phyloP scores from a whole-genome alignment of 495 filamentous ascomycete species.

The Penicillium verhagenii region DNA sequence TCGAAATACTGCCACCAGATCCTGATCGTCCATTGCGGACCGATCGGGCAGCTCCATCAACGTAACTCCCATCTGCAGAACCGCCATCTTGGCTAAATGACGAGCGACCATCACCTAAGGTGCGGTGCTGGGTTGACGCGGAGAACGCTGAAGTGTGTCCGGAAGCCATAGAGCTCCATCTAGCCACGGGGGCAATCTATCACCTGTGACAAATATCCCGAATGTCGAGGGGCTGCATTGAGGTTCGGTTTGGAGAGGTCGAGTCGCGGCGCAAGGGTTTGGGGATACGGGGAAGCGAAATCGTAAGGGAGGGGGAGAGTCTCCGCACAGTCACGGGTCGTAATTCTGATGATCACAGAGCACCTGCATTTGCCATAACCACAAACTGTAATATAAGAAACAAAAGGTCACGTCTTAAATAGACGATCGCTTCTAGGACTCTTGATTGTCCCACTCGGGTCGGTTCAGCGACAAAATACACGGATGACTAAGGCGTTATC shows the following conservation, averaged over 20 bases:
- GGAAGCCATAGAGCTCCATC: slow-evolving; percentile 53
- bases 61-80: slow-evolving; percentile 46
- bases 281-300: slow-evolving; percentile 25
- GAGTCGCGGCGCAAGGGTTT: slow-evolving; percentile 27
- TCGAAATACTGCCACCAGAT: slow-evolving; percentile 60
- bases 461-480: slow-evolving; percentile 19
- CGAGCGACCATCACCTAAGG: slow-evolving; percentile 56
- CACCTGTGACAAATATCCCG: slow-evolving; percentile 36
- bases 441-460: slow-evolving; percentile 23
- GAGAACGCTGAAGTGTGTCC: slow-evolving; percentile 53
- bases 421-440: slow-evolving; percentile 4
- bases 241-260: slow-evolving; percentile 17
- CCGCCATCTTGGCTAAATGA: slow-evolving; percentile 55
- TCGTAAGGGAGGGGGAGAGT: slow-evolving; percentile 20
- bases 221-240: slow-evolving; percentile 39
- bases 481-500: slow-evolving; percentile 26
- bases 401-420: slow-evolving; percentile 1
- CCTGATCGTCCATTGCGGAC: slow-evolving; percentile 51
- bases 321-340: slow-evolving; percentile 28
- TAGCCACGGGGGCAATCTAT: slow-evolving; percentile 40
- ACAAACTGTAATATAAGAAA: slow-evolving; percentile 5
- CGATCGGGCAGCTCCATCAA: slow-evolving; percentile 41
- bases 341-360: slow-evolving; percentile 17
- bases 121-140: slow-evolving; percentile 66
- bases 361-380: slow-evolving; percentile 17